Base-by-base conservation (phyloP, 2,329 filamentous ascomycete species). In the Monilinia fructicola region DNA sequence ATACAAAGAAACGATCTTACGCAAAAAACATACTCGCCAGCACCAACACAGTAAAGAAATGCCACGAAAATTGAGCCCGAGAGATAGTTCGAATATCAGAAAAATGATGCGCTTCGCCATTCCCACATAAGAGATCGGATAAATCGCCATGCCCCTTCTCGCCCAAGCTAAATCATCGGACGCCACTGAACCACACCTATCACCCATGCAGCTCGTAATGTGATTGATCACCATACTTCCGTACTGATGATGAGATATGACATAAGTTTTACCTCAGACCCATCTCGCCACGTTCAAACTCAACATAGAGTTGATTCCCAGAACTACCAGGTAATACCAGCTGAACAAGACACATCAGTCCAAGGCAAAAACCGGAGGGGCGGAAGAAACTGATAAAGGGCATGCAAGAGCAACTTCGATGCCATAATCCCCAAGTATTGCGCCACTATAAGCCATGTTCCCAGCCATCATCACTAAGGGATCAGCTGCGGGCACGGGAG, bases 41-140 rank as follows among this genome's bases (percentile, higher is more conserved):
- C 31, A 35, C 31, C 31, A 35, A 38, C 16, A 16, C 2, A 23
- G 28, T 38, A 11, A 40, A 38, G 21, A 72, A 72, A 5, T 35
- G 5, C 5, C 31, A 35, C 31, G 31, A 35, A 0, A 6, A 78
- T 77, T 62, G 70, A 76, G 12, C 76, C 75, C 16, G 76, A 77
- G 64, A 69, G 76, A 52, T 78, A 65, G 42, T 72, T 73, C 46
- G 6, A 7, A 7, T 1, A 35, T 35, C 31, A 35, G 31, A 35
- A 35, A 35, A 35, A 35, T 35, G 31, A 35, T 7, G 31, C 31
- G 6, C 31, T 35, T 35, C 31, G 31, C 1, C 31, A 35, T 35
- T 35, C 31, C 9, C 31, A 6, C 6, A 1, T 7, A 35, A 35
- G 31, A 35, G 31, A 35, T 35, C 5, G 31, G 9, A 35, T n/a